Conservation (phyloP, 345 rosid species). For the Eucalyptus polyanthemos region DNA sequence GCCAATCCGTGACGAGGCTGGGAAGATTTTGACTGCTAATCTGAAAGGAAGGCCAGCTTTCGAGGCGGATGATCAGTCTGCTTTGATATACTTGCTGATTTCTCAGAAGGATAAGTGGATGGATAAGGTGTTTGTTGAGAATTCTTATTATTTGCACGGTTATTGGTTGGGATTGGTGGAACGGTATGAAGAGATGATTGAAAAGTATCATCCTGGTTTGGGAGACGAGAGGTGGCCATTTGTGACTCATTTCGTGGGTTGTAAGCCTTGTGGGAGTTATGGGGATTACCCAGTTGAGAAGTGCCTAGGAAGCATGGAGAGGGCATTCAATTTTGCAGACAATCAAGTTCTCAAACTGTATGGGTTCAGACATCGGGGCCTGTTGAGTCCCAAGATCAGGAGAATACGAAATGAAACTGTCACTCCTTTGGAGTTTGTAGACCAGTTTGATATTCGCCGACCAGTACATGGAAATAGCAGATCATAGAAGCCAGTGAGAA, state of each 20-base stretch:
- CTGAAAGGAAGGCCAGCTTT: slow-evolving; percentile 86
- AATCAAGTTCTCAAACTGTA: slow-evolving; percentile 86
- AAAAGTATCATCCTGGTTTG: slow-evolving; percentile 86
- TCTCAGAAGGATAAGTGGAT: slow-evolving; percentile 80
- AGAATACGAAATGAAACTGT: slow-evolving; percentile 78
- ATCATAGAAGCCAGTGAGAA: neutral
- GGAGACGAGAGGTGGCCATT: slow-evolving; percentile 99
- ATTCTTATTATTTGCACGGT: slow-evolving; percentile 85
- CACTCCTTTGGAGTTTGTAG: slow-evolving; percentile 53
- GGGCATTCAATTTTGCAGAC: slow-evolving; percentile 91
- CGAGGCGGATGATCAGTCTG: slow-evolving; percentile 95
- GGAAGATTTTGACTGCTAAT: slow-evolving; percentile 73
- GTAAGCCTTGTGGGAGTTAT: slow-evolving; percentile 95
- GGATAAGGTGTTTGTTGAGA: slow-evolving; percentile 81
- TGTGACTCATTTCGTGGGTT: slow-evolving; percentile 89
- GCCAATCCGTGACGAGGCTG: slow-evolving; percentile 71
- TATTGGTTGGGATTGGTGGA: slow-evolving; percentile 94
- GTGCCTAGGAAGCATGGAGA: slow-evolving; percentile 88
- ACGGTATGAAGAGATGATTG: slow-evolving; percentile 89
- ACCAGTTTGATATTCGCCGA: slow-evolving; percentile 71
- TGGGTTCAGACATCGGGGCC: slow-evolving; percentile 83
- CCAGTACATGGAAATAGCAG: neutral
- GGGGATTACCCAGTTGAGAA: slow-evolving; percentile 89
- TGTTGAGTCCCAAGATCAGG: slow-evolving; percentile 89
- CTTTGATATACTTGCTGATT: slow-evolving; percentile 74